Conservation (phyloP, 2,329 filamentous ascomycete species). For the Geosmithia morbida region DNA sequence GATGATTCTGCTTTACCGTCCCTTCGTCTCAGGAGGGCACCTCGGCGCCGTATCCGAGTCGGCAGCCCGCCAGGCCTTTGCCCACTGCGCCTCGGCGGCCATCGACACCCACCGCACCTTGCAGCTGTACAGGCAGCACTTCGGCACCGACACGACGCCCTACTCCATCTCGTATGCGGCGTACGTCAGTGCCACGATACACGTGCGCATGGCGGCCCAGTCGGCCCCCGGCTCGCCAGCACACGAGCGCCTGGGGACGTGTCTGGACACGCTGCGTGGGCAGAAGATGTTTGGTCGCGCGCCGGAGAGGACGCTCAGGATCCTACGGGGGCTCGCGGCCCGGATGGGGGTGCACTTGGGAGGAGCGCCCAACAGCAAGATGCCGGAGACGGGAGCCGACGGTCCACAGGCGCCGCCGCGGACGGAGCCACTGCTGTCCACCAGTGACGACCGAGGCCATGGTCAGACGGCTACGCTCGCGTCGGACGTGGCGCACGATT, state of each 20-base stretch:
- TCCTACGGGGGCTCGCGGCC: background rate
- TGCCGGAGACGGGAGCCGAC: too few species aligned
- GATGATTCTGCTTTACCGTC: slow-evolving; percentile 36
- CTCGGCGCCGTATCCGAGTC: slow-evolving; percentile 24
- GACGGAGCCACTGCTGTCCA: too few species aligned
- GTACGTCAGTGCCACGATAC: slow-evolving; percentile 38
- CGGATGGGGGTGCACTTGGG: background rate
- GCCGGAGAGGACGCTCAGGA: background rate
- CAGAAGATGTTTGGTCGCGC: slow-evolving; percentile 18
- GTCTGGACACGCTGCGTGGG: slow-evolving; percentile 11
- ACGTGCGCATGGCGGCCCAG: slow-evolving; percentile 33
- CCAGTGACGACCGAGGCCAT: background rate
- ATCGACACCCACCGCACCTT: slow-evolving; percentile 26
- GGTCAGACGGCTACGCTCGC: too few species aligned
- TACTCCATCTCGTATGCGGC: slow-evolving; percentile 41
- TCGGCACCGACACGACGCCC: slow-evolving; percentile 29
- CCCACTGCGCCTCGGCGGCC: slow-evolving; percentile 29
- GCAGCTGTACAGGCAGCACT: slow-evolving; percentile 26
- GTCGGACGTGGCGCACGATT: too few species aligned
- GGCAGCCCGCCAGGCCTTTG: slow-evolving; percentile 24
- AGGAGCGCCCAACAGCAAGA: too few species aligned
- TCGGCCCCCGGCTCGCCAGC: slow-evolving; percentile 22
- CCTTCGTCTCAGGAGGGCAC: slow-evolving; percentile 34
- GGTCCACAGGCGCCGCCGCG: too few species aligned
- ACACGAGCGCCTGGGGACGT: slow-evolving; percentile 23